A percentile compares a stretch with the other conserved stretches of the same genome.
phyloP scores from a whole-genome alignment of 352 stramenopile genomes.

The Phytopythium kandeliae region DNA sequence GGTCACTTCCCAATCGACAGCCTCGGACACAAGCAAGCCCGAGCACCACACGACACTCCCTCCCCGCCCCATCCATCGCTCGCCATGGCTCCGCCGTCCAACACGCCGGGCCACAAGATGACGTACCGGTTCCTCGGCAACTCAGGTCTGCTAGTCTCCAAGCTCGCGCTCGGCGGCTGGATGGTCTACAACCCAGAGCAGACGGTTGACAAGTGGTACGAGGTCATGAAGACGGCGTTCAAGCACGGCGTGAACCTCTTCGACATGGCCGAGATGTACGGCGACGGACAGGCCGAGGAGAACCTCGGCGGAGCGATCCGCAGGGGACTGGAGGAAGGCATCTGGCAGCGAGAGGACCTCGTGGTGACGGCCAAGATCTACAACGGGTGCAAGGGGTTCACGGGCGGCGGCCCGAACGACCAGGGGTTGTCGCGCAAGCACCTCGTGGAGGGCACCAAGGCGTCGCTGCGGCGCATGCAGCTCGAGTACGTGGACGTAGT shows the following conservation, averaged over 20 bases:
- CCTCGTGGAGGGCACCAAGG: constrained; percentile 36
- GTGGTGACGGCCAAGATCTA: constrained; percentile 59
- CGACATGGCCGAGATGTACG: constrained; percentile 33
- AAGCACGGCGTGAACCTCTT: constrained; percentile 41
- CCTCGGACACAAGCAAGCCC: not conserved
- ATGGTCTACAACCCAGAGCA: constrained; percentile 16
- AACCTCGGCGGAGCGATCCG: constrained; percentile 40
- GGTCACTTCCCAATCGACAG: not conserved
- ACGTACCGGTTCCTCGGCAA: constrained; percentile 38
- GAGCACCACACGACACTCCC: too few relatives aligned
- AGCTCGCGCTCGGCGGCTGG: constrained; percentile 31
- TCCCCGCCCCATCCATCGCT: too few relatives aligned
- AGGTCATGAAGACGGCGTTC: constrained; percentile 11
- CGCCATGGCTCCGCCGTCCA: not conserved
- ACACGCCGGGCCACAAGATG: constrained; percentile 14
- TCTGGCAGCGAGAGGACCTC: constrained; percentile 43
- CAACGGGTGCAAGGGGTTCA: constrained; percentile 17
- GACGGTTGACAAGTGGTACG: constrained; percentile 12
- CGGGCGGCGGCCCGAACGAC: constrained; percentile 16
- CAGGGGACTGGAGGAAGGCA: constrained; percentile 22
- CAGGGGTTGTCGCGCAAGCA: constrained; percentile 32
- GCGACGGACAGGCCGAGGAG: constrained; percentile 17
- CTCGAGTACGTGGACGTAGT: constrained; percentile 56
- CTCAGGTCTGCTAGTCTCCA: constrained; percentile 35
- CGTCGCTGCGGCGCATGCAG: constrained; percentile 30